Percentiles rank a stretch among this genome's conserved stretches.
Evolutionary conservation across 345 rosid species (phyloP).

Genomic region (Erysimum cheiranthoides): DNA sequence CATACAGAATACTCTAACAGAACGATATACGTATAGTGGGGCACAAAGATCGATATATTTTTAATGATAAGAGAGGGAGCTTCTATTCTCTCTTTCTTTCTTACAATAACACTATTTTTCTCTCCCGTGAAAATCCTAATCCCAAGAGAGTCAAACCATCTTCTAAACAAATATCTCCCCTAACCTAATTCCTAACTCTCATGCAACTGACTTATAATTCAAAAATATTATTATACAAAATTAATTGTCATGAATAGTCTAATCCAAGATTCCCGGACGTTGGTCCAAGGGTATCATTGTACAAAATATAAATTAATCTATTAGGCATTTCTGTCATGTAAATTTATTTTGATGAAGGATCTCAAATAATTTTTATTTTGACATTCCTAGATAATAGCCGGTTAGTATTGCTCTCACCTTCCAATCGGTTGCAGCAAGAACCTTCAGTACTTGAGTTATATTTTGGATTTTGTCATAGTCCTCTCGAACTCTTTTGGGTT

Average conservation of each 20-base stretch:
- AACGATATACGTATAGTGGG: slow-evolving; percentile 15
- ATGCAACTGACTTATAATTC: slow-evolving; percentile 21
- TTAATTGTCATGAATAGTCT: neutral
- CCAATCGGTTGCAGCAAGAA: slow-evolving; percentile 3
- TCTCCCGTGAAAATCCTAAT: slow-evolving; percentile 20
- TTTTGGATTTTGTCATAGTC: neutral
- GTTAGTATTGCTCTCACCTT: slow-evolving; percentile 12
- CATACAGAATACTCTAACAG: neutral
- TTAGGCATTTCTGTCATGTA: neutral
- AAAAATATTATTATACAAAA: neutral
- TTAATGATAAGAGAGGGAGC: slow-evolving; percentile 33
- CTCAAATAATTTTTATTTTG: neutral
- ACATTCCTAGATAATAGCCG: neutral
- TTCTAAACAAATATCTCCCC: neutral
- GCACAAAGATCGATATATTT: slow-evolving; percentile 30
- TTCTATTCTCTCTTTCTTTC: slow-evolving; percentile 45
- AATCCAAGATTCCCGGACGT: slow-evolving; percentile 46
- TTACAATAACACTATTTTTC: slow-evolving; percentile 14
- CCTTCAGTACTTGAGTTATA: neutral
- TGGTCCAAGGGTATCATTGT: slow-evolving; percentile 32
- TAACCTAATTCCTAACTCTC: slow-evolving; percentile 39
- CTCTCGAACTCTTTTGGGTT: neutral
- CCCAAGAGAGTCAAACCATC: slow-evolving; percentile 44
- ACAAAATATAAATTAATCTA: neutral
- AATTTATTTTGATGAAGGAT: neutral